These are phyloP conservation scores for Colletotrichum caudatum DNA, from an alignment of 2,329 filamentous ascomycete genomes.

Conservation along the genomic window DNA sequence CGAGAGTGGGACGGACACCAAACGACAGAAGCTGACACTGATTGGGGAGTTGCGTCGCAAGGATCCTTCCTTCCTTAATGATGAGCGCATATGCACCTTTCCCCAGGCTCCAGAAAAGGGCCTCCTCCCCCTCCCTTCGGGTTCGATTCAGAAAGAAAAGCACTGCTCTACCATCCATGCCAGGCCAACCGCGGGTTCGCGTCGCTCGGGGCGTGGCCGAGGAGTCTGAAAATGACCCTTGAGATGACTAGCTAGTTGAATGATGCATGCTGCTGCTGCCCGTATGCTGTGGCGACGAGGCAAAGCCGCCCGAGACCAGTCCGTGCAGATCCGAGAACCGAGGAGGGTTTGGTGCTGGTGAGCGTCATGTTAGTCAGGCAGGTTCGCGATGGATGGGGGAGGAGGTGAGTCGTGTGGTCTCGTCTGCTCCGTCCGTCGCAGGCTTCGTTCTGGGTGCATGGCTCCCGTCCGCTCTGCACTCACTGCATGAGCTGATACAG, in stretches of 20 bases:
- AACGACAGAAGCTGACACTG: slow-evolving; percentile 33
- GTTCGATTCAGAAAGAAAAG: slow-evolving; percentile 14
- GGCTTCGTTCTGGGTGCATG: slow-evolving; percentile 2
- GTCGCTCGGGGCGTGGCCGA: slow-evolving; percentile 32
- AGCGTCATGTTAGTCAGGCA: slow-evolving; percentile 1
- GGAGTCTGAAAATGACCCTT: slow-evolving; percentile 28
- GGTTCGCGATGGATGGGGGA: neutral
- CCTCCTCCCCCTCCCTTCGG: too few relatives aligned
- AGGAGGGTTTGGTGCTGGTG: slow-evolving; percentile 6
- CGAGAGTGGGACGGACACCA: slow-evolving; percentile 9
- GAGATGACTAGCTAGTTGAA: slow-evolving; percentile 14
- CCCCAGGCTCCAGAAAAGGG: neutral
- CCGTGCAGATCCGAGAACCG: slow-evolving; percentile 39
- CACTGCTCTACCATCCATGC: slow-evolving; percentile 13
- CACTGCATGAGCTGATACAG: slow-evolving; percentile 26
- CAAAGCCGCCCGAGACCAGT: slow-evolving; percentile 35
- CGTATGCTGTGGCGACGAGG: slow-evolving; percentile 33
- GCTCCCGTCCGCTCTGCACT: slow-evolving; percentile 10
- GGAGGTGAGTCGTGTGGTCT: slow-evolving; percentile 8
- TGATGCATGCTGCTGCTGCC: slow-evolving; percentile 29
- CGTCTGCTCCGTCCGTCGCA: neutral
- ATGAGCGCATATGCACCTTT: slow-evolving; percentile 30
- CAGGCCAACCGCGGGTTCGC: slow-evolving; percentile 23
- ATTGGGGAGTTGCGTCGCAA: slow-evolving; percentile 33
- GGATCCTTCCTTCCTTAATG: slow-evolving; percentile 26